Evolutionary conservation across 2,329 filamentous ascomycete genomes (phyloP).

Genomic region (Trichophyton simii): DNA sequence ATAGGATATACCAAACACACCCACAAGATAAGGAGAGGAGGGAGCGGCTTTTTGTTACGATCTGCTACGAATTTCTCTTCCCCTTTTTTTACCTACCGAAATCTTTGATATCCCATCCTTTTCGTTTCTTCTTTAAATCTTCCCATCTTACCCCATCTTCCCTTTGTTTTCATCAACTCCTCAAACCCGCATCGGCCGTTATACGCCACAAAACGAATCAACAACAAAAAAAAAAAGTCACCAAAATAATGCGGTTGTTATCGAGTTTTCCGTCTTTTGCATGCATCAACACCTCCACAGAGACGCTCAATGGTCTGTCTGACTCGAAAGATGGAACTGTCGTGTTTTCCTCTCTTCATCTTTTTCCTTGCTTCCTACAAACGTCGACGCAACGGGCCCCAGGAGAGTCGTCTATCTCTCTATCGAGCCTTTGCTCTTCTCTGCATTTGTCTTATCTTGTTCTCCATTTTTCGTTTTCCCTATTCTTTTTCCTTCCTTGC

Average conservation of each 20-base stretch:
- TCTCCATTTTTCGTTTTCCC: neutral
- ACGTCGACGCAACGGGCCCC: neutral
- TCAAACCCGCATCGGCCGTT: neutral
- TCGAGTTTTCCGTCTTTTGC: conserved; percentile 4
- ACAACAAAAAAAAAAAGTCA: neutral
- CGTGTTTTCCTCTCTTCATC: neutral
- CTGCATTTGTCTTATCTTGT: conserved; percentile 3
- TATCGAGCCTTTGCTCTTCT: conserved; percentile 1
- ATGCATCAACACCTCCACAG: neutral
- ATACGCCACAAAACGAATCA: neutral
- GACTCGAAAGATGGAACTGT: neutral
- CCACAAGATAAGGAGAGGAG: neutral
- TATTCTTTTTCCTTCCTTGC: neutral
- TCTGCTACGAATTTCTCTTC: conserved; percentile 29
- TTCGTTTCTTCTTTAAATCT: conserved; percentile 10
- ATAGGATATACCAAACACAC: neutral
- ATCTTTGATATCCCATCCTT: conserved; percentile 9
- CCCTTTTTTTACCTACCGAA: no score
- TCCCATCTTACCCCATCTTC: neutral
- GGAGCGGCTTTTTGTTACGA: conserved; percentile 34
- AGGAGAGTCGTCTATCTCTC: neutral
- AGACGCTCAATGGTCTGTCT: neutral
- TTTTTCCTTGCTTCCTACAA: neutral
- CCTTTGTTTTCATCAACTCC: neutral
- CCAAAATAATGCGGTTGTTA: conserved; percentile 6